A percentile compares a stretch with the other conserved stretches of the same genome.
Evolutionary conservation across 306 rosid genomes (phyloP).

Genomic region (Crotalaria pallida): DNA sequence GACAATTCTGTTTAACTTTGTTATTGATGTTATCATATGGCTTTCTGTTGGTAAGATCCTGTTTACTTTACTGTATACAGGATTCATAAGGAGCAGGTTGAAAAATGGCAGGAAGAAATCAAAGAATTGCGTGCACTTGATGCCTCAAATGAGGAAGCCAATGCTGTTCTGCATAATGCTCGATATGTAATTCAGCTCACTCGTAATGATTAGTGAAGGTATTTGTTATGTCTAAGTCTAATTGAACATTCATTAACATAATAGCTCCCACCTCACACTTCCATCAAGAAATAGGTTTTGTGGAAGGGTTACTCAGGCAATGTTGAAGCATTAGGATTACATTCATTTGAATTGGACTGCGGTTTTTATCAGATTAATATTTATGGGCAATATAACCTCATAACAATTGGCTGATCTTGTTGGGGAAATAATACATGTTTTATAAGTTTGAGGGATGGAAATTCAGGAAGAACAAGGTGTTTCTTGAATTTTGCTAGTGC

Average conservation of each 20-base stretch:
- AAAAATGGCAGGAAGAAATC: slow-evolving; percentile 84
- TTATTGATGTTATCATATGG: background rate
- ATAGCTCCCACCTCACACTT: background rate
- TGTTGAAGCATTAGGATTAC: background rate
- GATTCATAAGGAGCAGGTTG: slow-evolving; percentile 69
- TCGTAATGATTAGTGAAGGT: slow-evolving; percentile 46
- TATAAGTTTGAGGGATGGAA: background rate
- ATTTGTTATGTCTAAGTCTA: no score
- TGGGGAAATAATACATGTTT: background rate
- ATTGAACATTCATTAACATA: background rate
- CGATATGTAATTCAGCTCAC: slow-evolving; percentile 53
- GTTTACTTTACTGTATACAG: slow-evolving; percentile 26
- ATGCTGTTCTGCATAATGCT: slow-evolving; percentile 61
- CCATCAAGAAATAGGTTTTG: background rate
- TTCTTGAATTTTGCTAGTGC: background rate
- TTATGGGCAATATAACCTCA: background rate
- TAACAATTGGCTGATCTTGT: background rate
- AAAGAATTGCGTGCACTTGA: slow-evolving; percentile 56
- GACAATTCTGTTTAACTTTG: background rate
- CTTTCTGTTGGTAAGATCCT: background rate
- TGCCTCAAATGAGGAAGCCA: slow-evolving; percentile 69
- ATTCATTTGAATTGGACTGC: background rate
- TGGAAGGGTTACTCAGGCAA: background rate
- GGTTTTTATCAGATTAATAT: background rate
- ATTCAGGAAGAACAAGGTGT: slow-evolving; percentile 1